Base-by-base conservation (phyloP, 2,329 filamentous ascomycete genomes). In the Colletotrichum shisoi region DNA sequence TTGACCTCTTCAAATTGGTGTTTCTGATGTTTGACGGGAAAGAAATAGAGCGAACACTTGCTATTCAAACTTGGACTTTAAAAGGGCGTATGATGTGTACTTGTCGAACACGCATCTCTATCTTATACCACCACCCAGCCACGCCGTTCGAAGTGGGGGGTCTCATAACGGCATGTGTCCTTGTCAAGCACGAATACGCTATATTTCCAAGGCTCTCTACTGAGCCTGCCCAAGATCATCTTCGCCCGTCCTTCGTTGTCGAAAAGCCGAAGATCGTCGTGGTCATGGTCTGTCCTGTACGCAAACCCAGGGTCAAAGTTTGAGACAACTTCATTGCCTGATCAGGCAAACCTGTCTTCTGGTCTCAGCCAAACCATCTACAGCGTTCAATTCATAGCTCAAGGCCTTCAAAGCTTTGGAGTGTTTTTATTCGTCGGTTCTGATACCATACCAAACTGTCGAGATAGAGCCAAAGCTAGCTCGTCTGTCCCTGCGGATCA, bases 131-230 rank as follows among this genome's bases (percentile, higher is more conserved):
- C 19, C 12, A 6, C 2, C 34, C 37, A 7, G 52, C 8, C 19
- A 19, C 12, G 19, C 12, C n/a, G 19, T 17, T 40, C 17, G 24
- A 44, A 57, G 53, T 11, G 27, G 17, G 24, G 17, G 2, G 11
- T 27, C 17, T 42, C 34, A n/a, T 40, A 13, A 7, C 37, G 24
- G 24, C 8, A 21, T 24, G 19, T 37, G 39, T 42, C 15, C 37
- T 56, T 27, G 52, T n/a, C 52, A n/a, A 56, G 37, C 52, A 42
- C 52, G 21, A 56, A 40, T 27, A 56, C 51, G 17, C 52, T 42
- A 54, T 24, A 17, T 39, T 6, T 15, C 19, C n/a, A 37, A n/a
- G n/a, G 17, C 11, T 19, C n/a, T 39, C 7, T 31, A 31, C n/a
- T 19, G n/a, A 31, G 37, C 1, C 15, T 39, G 31, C 13, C 31